Percentiles rank a stretch among this genome's conserved stretches.
phyloP scores from a whole-genome alignment of 2,329 filamentous ascomycete species.

The Scedosporium aurantiacum region DNA sequence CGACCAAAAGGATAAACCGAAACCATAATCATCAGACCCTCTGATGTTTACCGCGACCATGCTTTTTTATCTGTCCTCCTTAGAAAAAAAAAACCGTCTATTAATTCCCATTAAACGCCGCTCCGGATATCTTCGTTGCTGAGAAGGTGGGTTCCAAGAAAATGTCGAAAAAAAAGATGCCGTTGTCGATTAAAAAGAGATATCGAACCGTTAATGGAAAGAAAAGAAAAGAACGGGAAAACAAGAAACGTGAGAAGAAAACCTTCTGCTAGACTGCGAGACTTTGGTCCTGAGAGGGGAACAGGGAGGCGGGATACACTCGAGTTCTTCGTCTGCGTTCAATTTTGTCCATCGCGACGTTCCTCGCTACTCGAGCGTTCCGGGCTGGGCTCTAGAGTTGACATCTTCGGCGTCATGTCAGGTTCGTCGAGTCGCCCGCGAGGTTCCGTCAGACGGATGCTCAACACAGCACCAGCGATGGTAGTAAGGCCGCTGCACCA shows the following conservation, averaged over 20 bases:
- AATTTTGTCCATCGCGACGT: not conserved
- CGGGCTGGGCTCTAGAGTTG: not conserved
- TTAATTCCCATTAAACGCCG: not conserved
- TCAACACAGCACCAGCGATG: slow-evolving; percentile 61
- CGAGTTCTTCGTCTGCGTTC: not conserved
- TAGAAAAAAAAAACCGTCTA: not conserved
- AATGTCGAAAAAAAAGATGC: not conserved
- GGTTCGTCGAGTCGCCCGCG: slow-evolving; percentile 21
- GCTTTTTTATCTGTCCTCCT: not conserved
- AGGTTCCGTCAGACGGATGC: slow-evolving; percentile 63
- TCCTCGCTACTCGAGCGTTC: not conserved
- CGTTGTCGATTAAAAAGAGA: not conserved
- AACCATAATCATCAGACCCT: not conserved
- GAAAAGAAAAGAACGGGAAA: not conserved
- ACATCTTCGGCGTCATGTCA: not conserved
- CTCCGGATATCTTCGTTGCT: not conserved
- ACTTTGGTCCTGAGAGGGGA: not conserved
- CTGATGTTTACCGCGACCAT: not conserved
- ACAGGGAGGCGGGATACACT: not conserved
- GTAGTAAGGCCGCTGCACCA: slow-evolving; percentile 79
- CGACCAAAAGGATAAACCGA: not conserved
- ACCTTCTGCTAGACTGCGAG: not conserved
- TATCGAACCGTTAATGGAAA: not conserved
- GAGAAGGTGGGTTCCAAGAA: not conserved
- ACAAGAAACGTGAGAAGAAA: not conserved